Evolutionary conservation across 1,139 yeast genomes (phyloP), one percentile per base, ranked within the genome.

Genomic region (Trichomonascaceae sp.): DNA sequence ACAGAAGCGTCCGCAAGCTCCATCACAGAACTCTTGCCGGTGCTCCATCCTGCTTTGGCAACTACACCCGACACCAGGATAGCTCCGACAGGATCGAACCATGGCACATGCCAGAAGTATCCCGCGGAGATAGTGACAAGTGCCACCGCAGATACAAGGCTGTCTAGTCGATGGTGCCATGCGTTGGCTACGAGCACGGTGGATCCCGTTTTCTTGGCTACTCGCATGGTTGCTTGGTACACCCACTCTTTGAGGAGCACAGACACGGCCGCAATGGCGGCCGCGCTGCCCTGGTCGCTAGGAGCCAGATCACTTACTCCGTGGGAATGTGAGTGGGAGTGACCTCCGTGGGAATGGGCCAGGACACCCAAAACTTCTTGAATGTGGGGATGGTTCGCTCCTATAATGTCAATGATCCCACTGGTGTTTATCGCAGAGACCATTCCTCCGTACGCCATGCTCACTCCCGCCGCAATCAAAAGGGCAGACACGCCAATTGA

Each of bases 151-250:
- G 96, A 85, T 0, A 97, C 92, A 45, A 89, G 57, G 1, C 94
- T 79, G 54, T 89, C 98, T n/a, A 89, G 87, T 43, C 98, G 69
- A 52, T 89, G 98, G 54, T 89, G 98, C 97, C 97, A 89, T 3
- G 98, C 98, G 51, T 89, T 89, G 4, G 98, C 98, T 33, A 84
- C 76, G 36, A 89, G 66, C 4, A 89, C 97, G 42, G 84, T 81
- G 1, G 96, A 84, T 49, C 82, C 79, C 20, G 85, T 72, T 40
- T 67, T 62, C 29, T 66, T 62, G 2, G 96, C 97, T 14, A 89
- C 74, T 42, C 73, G 71, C 62, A 77, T 69, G 0, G 98, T 89
- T 13, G 81, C 80, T 38, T 73, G 73, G 58, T 73, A 89, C 31
- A 89, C 71, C 68, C 93, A 67, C 55, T 89, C 98, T 52, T 89